Evolutionary conservation across 208 protist genomes (phyloP).

Genomic region (Vickermania ingenoplastis): DNA sequence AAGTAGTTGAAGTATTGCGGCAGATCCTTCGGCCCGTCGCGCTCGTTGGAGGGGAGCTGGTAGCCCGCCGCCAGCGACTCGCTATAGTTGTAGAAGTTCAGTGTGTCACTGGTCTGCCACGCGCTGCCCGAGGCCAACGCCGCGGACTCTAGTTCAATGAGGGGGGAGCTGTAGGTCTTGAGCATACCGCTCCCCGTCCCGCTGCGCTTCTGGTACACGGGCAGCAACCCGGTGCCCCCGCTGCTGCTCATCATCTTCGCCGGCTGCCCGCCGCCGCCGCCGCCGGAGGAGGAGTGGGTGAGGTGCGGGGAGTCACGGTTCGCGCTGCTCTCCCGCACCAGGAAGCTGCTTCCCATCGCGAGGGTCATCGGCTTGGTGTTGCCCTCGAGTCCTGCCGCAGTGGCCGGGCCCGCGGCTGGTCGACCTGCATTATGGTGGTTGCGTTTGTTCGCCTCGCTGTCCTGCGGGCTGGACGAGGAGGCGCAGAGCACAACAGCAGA

Average conservation of each 20-base stretch:
- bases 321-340: too few species aligned
- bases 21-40: neutral
- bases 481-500: too few species aligned
- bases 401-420: too few species aligned
- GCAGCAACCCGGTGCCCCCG: neutral
- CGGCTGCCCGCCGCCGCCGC: neutral
- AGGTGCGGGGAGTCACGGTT: too few species aligned
- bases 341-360: too few species aligned
- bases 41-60: neutral
- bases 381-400: too few species aligned
- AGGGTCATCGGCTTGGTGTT: too few species aligned
- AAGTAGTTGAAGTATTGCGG: neutral
- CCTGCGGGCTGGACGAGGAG: too few species aligned
- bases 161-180: neutral
- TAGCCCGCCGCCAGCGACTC: neutral
- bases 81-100: neutral
- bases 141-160: neutral
- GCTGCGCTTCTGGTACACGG: neutral
- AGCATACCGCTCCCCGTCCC: neutral
- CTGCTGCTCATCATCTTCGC: too few species aligned
- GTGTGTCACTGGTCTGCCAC: neutral
- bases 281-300: too few species aligned
- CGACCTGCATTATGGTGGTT: too few species aligned
- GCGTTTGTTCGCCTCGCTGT: too few species aligned
- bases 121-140: neutral